Evolutionary conservation across 2,329 filamentous ascomycete species (phyloP), one percentile per base, ranked within the genome.

Genomic region (Fusarium continuum): DNA sequence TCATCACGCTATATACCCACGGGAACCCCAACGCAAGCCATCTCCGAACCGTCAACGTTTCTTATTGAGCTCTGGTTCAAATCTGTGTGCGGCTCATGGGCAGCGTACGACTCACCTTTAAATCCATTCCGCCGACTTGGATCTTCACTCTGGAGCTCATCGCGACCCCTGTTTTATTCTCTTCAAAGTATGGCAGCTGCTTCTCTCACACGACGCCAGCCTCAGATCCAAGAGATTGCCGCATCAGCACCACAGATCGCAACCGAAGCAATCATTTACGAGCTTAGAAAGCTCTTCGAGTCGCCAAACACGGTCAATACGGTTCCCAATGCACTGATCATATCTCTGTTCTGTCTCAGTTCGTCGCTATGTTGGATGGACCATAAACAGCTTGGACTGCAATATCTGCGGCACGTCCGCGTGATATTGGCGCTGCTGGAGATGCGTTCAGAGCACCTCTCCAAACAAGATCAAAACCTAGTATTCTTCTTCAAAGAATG

Each of bases 351-450:
- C 8, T 65, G 64, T 4, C 46, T 68, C 7, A 68, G 65, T 29
- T 68, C 65, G 7, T 68, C 65, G 1, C 47, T 67, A 1, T 68
- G 65, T 25, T 68, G 64, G 64, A 59, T 55, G 44, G 65, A 68
- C 2, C 55, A 55, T 1, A 60, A 62, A n/a, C 64, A 68, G 6
- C 65, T 68, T 0, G 65, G 65, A 1, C 43, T 68, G 1, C 64
- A 68, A 28, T 68, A 68, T 10, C 29, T 68, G 5, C 47, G 64
- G 1, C 65, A 68, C 3, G 61, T 67, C 9, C 54, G 65, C 8
- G 54, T 68, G 4, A 59, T 68, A 48, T 41, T 68, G 2, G 35
- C 62, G 1, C 26, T 68, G 0, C 34, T 68, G 1, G 65, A 68
- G 16, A 65, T 68, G 50, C 47, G 65, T 17, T 39, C 43, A 1